Evolutionary conservation across 2,329 filamentous ascomycete species (phyloP).

Genomic region (Atkinsonella texensis): DNA sequence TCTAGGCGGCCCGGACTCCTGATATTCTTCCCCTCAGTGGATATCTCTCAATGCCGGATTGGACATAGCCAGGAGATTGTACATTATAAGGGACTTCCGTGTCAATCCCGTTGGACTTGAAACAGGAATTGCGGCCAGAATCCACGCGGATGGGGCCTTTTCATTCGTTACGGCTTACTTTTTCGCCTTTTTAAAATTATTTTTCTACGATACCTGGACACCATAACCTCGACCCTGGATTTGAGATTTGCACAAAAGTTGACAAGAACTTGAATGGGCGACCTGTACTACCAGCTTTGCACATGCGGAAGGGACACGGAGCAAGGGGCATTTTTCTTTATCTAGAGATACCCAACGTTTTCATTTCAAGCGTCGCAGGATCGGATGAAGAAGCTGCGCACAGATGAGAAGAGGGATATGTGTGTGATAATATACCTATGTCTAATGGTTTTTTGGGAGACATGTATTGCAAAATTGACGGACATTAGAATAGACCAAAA

Average conservation of each 20-base stretch:
- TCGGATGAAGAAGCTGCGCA: conserved; percentile 5
- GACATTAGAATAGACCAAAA: conserved; percentile 3
- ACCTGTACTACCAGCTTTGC: conserved; percentile 23
- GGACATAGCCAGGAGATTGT: conserved; percentile 6
- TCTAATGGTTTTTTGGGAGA: conserved; percentile 1
- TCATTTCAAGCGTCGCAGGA: conserved; percentile 6
- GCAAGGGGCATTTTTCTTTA: conserved; percentile 20
- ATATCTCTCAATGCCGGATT: conserved; percentile 3
- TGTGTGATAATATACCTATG: conserved; percentile 1
- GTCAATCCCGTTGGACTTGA: conserved; percentile 9
- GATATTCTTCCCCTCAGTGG: not conserved
- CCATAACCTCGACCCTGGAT: conserved; percentile 10
- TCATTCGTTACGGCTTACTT: too few species aligned
- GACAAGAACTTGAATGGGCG: conserved; percentile 12
- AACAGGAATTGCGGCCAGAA: conserved; percentile 1
- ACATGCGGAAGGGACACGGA: conserved; percentile 12
- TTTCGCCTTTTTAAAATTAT: not conserved
- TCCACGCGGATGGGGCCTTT: not conserved
- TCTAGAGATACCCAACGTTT: conserved; percentile 25
- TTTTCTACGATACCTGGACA: conserved; percentile 5
- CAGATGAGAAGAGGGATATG: conserved; percentile 5
- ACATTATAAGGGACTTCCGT: conserved; percentile 5
- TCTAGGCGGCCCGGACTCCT: not conserved
- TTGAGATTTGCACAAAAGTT: conserved; percentile 8
- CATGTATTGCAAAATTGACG: not conserved